Evolutionary conservation across 1,284 basidiomycete genomes (phyloP).

Genomic region (Pseudozyma sp.): DNA sequence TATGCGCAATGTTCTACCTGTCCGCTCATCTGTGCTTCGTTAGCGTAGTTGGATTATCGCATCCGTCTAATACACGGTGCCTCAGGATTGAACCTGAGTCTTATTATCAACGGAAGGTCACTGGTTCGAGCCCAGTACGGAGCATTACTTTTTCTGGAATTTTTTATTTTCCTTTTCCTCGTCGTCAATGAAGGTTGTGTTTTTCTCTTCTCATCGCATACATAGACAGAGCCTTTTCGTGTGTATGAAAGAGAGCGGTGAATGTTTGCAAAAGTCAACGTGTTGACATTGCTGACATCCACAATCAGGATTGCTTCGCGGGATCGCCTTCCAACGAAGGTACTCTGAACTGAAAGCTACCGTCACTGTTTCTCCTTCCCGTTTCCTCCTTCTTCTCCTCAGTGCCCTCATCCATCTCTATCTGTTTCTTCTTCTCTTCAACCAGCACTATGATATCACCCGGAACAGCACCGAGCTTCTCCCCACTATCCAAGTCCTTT

Average conservation of each 20-base stretch:
- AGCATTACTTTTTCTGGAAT: conserved; percentile 18
- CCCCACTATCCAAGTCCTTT: neutral
- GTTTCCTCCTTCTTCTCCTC: neutral
- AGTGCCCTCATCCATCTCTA: neutral
- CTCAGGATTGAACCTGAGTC: conserved; percentile 12
- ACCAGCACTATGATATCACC: neutral
- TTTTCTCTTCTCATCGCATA: neutral
- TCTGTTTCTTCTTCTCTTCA: neutral
- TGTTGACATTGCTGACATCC: no score
- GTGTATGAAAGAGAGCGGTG: no score
- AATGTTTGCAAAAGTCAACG: no score
- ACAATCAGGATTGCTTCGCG: no score
- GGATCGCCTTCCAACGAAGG: conserved; percentile 5
- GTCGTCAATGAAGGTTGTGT: neutral
- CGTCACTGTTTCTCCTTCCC: neutral
- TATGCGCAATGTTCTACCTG: no score
- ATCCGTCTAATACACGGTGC: conserved; percentile 40
- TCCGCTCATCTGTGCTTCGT: no score
- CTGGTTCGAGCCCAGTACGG: conserved; percentile 57
- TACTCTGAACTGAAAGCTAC: conserved; percentile 7
- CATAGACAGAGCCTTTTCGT: neutral
- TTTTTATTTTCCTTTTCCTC: conserved; percentile 2
- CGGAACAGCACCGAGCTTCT: neutral
- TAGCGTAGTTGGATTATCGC: conserved; percentile 46
- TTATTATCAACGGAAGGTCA: conserved; percentile 48